phyloP scores from a whole-genome alignment of 768 basidiomycete genomes.

The Symmetrospora coprosmae region DNA sequence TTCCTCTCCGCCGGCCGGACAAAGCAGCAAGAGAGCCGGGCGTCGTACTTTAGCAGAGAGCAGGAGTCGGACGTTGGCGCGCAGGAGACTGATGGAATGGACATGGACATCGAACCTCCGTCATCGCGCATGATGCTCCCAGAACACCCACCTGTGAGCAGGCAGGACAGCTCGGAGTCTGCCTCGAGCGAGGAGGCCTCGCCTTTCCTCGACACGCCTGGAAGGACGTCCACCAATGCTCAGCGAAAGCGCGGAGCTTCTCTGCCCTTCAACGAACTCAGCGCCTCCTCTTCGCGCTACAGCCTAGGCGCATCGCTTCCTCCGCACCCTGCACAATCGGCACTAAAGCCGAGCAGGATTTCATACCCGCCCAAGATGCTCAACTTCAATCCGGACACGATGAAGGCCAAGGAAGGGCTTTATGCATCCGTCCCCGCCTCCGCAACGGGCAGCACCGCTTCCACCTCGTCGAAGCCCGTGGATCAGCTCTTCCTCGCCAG shows the following conservation, averaged over 20 bases:
- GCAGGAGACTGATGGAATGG: too few species aligned
- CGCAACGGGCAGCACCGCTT: not conserved
- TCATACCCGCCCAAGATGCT: constrained; percentile 7
- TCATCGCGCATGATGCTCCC: too few species aligned
- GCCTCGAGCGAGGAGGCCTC: too few species aligned
- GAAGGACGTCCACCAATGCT: too few species aligned
- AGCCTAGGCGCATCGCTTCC: not conserved
- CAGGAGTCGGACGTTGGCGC: too few species aligned
- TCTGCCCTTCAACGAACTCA: not conserved
- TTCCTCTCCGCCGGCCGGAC: not conserved
- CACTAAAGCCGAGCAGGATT: not conserved
- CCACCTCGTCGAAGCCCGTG: not conserved
- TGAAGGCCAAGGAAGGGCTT: not conserved
- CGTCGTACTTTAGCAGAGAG: too few species aligned
- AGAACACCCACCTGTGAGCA: too few species aligned
- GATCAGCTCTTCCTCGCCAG: constrained; percentile 14
- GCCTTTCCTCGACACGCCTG: constrained; percentile 6
- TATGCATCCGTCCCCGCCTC: constrained; percentile 7
- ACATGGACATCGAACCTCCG: too few species aligned
- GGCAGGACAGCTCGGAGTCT: too few species aligned
- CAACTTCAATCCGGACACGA: not conserved
- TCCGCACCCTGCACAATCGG: not conserved
- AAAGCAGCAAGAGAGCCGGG: too few species aligned
- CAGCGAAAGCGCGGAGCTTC: constrained; percentile 1
- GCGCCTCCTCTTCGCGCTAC: too few species aligned